phyloP scores from a whole-genome alignment of 306 rosid species.

The Pachyrhizus erosus region DNA sequence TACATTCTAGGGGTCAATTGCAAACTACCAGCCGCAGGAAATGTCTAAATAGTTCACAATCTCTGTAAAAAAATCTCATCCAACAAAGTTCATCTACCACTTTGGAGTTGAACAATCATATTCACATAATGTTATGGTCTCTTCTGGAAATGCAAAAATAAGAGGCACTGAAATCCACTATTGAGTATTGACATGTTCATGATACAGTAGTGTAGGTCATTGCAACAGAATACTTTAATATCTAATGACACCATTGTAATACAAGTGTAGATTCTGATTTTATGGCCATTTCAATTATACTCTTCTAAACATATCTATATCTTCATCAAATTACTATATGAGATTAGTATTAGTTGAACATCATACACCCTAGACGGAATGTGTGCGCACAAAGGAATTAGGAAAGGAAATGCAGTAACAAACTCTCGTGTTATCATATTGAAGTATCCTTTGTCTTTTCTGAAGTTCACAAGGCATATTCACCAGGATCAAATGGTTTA shows the following conservation, averaged over 20 bases:
- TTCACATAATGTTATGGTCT: not conserved
- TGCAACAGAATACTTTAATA: not conserved
- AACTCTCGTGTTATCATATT: not conserved
- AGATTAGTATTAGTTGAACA: not conserved
- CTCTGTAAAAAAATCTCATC: not conserved
- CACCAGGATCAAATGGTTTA: constrained; percentile 8
- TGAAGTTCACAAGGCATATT: constrained; percentile 11
- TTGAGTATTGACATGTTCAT: not conserved
- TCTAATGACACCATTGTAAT: not conserved
- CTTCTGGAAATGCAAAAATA: not conserved
- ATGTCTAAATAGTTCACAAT: constrained; percentile 16
- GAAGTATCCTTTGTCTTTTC: not conserved
- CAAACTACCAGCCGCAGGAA: constrained; percentile 24
- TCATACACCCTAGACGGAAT: constrained; percentile 1
- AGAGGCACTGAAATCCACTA: not conserved
- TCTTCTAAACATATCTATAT: constrained; percentile 7
- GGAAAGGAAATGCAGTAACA: not conserved
- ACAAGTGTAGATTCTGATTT: not conserved
- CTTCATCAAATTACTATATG: constrained; percentile 5
- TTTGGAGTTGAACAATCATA: not conserved
- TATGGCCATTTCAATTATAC: not conserved
- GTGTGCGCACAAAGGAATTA: not conserved
- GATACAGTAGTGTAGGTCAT: constrained; percentile 13
- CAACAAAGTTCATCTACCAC: constrained; percentile 16
- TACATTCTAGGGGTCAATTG: constrained; percentile 27